phyloP scores from a whole-genome alignment of 805 yeast species.

The Schwanniomyces sp. region DNA sequence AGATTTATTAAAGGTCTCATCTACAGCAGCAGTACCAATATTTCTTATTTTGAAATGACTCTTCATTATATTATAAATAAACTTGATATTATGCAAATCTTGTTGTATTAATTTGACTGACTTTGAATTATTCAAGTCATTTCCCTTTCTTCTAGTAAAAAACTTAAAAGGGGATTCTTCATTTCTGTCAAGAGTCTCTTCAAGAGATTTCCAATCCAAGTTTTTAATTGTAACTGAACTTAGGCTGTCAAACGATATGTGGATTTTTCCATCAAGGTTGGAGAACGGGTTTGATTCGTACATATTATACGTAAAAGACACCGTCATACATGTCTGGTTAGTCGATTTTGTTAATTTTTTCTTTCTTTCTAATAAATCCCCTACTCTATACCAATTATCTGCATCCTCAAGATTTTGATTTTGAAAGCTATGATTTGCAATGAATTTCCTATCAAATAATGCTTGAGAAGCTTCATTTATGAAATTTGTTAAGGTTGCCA shows the following conservation, averaged over 20 bases:
- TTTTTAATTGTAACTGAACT: constrained; percentile 19
- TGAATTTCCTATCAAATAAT: constrained; percentile 15
- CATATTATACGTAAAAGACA: constrained; percentile 34
- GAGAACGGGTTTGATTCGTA: constrained; percentile 33
- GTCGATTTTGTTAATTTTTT: background rate
- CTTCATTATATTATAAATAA: constrained; percentile 29
- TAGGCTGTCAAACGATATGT: constrained; percentile 29
- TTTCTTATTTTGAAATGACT: constrained; percentile 33
- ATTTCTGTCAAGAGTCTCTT: constrained; percentile 27
- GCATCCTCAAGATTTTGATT: constrained; percentile 15
- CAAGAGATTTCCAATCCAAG: constrained; percentile 20
- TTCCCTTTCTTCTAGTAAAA: constrained; percentile 10
- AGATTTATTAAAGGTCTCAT: constrained; percentile 6
- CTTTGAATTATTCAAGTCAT: background rate
- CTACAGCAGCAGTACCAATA: constrained; percentile 24
- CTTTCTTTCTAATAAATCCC: constrained; percentile 9
- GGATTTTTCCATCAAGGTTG: constrained; percentile 18
- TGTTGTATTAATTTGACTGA: constrained; percentile 12
- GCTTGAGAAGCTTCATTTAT: constrained; percentile 8
- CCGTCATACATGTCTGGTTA: constrained; percentile 30
- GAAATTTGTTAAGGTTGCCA: constrained; percentile 10
- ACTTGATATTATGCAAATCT: constrained; percentile 32
- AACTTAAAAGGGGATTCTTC: constrained; percentile 20
- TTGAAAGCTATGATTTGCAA: constrained; percentile 12
- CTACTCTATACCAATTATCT: constrained; percentile 10